These are phyloP conservation scores for Cryomyces antarcticus DNA, from an alignment of 495 filamentous ascomycete species.

Conservation along the genomic window DNA sequence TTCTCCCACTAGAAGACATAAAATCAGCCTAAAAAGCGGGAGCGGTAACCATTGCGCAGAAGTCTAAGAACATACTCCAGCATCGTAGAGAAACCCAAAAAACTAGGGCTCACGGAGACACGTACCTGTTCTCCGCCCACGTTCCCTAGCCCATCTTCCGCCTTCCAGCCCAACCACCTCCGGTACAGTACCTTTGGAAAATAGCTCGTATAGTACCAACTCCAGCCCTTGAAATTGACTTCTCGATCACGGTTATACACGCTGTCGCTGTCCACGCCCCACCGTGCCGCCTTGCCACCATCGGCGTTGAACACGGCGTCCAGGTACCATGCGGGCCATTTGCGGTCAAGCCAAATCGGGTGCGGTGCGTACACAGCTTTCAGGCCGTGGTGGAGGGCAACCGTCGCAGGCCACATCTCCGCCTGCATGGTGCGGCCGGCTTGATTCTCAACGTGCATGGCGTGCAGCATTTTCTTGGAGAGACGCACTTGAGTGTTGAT, in stretches of 20 bases:
- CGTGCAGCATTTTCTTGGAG: conserved; percentile 38
- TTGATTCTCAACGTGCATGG: conserved; percentile 40
- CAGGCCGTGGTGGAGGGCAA: conserved; percentile 46
- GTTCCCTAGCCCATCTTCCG: background rate
- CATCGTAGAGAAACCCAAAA: background rate
- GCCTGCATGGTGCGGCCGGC: conserved; percentile 41
- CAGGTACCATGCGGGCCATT: conserved; percentile 33
- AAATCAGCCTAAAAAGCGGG: background rate
- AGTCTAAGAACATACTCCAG: conserved; percentile 4
- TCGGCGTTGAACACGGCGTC: conserved; percentile 40
- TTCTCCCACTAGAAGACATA: conserved; percentile 5
- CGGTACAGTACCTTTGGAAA: conserved; percentile 37
- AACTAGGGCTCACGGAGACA: background rate
- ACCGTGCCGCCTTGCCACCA: conserved; percentile 7
- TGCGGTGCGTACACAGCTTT: conserved; percentile 50
- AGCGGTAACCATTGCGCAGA: too few relatives aligned
- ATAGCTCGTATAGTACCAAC: conserved; percentile 35
- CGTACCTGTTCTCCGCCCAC: background rate
- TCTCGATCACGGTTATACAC: conserved; percentile 25
- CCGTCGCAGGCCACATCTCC: conserved; percentile 49
- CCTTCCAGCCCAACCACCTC: conserved; percentile 34
- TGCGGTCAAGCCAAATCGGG: conserved; percentile 46
- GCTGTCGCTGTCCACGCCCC: conserved; percentile 13
- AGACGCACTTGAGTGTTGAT: conserved; percentile 47
- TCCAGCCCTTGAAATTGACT: conserved; percentile 31